A percentile compares a stretch with the other conserved stretches of the same genome.
Evolutionary conservation across 2,329 filamentous ascomycete species (phyloP).

Genomic region (Hymenoscyphus fructigenus): DNA sequence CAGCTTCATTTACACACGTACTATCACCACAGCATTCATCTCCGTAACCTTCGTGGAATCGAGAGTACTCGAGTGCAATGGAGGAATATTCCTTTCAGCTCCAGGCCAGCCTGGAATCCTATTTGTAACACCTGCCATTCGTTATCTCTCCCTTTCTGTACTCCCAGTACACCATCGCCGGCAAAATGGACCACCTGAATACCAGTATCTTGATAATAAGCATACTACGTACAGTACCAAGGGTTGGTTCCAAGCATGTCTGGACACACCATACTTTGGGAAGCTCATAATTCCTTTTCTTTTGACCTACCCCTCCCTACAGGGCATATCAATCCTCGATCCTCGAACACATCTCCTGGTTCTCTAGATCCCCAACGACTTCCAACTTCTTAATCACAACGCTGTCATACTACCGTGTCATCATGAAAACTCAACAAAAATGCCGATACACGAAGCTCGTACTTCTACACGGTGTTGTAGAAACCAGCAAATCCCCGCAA

Average conservation of each 20-base stretch:
- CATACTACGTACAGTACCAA: background rate
- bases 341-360: background rate
- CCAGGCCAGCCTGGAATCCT: background rate
- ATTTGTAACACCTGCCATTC: background rate
- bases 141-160: background rate
- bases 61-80: background rate
- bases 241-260: background rate
- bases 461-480: background rate
- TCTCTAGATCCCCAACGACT: background rate
- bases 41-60: background rate
- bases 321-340: background rate
- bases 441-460: background rate
- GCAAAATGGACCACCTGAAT: background rate
- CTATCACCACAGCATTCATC: constrained; percentile 1
- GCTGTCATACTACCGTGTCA: background rate
- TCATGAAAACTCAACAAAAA: background rate
- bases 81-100: background rate
- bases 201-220: background rate
- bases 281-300: too few species aligned
- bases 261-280: background rate
- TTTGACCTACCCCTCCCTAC: background rate
- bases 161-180: background rate
- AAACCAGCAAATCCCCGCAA: background rate
- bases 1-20: background rate
- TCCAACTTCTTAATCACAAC: background rate